Evolutionary conservation across 768 basidiomycete species (phyloP).

Genomic region (Boletus subparvulus): DNA sequence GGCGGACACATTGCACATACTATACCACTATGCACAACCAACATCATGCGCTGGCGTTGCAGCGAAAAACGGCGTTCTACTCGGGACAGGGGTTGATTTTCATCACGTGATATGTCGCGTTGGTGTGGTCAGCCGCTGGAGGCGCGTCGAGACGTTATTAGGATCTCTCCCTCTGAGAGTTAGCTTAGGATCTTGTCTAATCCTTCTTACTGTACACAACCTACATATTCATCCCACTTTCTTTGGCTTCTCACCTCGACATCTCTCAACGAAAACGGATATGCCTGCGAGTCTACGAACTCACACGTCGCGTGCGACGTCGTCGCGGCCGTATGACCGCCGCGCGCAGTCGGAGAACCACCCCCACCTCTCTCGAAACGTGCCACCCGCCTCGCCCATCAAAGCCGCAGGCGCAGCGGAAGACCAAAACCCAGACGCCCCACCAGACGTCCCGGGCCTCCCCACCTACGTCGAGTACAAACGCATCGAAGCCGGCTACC

Average conservation of each 20-base stretch:
- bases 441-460: conserved; percentile 44
- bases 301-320: conserved; percentile 2
- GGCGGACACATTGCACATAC: not conserved
- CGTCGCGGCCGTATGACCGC: conserved; percentile 25
- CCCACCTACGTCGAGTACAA: conserved; percentile 64
- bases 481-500: conserved; percentile 55
- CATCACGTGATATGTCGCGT: conserved; percentile 30
- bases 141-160: conserved; percentile 13
- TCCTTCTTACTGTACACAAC: conserved; percentile 22
- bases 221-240: conserved; percentile 23
- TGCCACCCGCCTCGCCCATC: conserved; percentile 1
- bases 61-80: not conserved
- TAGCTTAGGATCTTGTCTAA: conserved; percentile 21
- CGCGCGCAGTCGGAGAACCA: conserved; percentile 4
- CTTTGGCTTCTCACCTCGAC: not conserved
- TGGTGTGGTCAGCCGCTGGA: conserved; percentile 29
- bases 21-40: not conserved
- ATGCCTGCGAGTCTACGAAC: conserved; percentile 26
- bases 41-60: not conserved
- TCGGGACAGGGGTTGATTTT: conserved; percentile 25
- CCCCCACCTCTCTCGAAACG: not conserved
- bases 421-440: not conserved
- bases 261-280: not conserved
- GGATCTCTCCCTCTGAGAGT: not conserved
- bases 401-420: not conserved